Evolutionary conservation across 176 grass and related monocot genomes (phyloP), one percentile per base, ranked within the genome.

Genomic region (Panicum miliaceum): DNA sequence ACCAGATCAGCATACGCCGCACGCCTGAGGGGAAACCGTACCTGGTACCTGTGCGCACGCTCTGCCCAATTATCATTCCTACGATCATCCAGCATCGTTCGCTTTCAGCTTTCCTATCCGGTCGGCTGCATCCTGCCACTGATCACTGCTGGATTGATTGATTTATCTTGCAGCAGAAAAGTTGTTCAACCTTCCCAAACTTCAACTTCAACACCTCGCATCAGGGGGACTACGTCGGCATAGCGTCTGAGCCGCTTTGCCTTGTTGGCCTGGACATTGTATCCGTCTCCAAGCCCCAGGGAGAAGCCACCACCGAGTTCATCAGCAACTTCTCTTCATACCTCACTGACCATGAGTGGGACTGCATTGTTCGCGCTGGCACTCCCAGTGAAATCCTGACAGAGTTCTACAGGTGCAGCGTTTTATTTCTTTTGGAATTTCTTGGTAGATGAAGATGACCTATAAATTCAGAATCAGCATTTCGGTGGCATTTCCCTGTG

Each of bases 241-340:
- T 98, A 75, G 90, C 92, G 80, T 97, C 88, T 9, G 95, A 94
- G 48, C 84, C 82, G 1, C 8, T 86, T 4, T 91, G 92, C 71
- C 82, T 94, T 73, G 82, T 97, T 79, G 95, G 92, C 66, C 82
- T 98, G 3, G 95, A 95, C 61, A 93, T 98, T 56, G 92, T 93
- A 13, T 88, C 64, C 11, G 38, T 91, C 73, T 77, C 76, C 26
- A 85, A 90, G 52, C 95, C 91, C 35, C 69, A 83, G 41, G 68
- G 63, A 58, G 82, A 84, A 83, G 81, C 84, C 23, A 36, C 72
- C 3, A 4, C 84, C 0, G 89, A 98, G 43, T 98, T 93, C 56
- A 63, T 98, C 27, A 75, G 29, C 6, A 92, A 86, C 45, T 97
- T 97, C 69, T 84, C 79, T 41, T 75, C 86, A 1, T 88, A 88